Percentiles rank a stretch among this genome's conserved stretches.
These are phyloP conservation scores for Colletotrichum sp. DNA, from an alignment of 2,329 filamentous ascomycete species.

Conservation along the genomic window DNA sequence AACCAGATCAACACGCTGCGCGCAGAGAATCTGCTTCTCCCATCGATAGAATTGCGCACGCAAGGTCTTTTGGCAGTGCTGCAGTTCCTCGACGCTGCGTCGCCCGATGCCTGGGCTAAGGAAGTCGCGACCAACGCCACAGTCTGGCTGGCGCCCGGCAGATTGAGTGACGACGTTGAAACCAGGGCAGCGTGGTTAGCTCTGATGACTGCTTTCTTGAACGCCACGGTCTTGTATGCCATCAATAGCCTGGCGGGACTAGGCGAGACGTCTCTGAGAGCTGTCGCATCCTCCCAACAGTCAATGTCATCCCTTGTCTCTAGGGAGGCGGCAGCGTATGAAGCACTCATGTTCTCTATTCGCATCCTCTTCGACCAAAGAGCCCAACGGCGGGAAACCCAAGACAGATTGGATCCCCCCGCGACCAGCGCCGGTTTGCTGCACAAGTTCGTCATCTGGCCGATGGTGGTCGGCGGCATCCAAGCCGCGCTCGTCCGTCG, in stretches of 20 bases:
- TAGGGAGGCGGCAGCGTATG: neutral
- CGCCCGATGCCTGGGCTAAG: neutral
- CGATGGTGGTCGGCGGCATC: neutral
- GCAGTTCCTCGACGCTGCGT: neutral
- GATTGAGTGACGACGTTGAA: neutral
- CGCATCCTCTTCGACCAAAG: neutral
- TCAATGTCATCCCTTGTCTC: accelerated
- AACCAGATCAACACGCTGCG: neutral
- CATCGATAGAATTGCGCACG: neutral
- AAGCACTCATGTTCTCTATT: neutral
- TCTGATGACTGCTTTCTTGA: neutral
- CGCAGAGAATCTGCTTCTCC: neutral
- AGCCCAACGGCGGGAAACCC: neutral
- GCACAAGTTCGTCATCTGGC: conserved; percentile 6
- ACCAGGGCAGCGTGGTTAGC: neutral
- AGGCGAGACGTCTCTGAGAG: neutral
- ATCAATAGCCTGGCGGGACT: neutral
- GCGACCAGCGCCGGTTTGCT: neutral
- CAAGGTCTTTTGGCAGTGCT: neutral
- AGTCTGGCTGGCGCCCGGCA: neutral
- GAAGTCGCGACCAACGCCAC: neutral
- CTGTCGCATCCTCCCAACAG: neutral
- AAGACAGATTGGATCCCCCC: neutral
- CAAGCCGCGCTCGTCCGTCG: neutral
- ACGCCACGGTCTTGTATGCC: neutral